These are phyloP conservation scores for Fonsecaea multimorphosa DNA, from an alignment of 2,329 filamentous ascomycete genomes.

Conservation along the genomic window DNA sequence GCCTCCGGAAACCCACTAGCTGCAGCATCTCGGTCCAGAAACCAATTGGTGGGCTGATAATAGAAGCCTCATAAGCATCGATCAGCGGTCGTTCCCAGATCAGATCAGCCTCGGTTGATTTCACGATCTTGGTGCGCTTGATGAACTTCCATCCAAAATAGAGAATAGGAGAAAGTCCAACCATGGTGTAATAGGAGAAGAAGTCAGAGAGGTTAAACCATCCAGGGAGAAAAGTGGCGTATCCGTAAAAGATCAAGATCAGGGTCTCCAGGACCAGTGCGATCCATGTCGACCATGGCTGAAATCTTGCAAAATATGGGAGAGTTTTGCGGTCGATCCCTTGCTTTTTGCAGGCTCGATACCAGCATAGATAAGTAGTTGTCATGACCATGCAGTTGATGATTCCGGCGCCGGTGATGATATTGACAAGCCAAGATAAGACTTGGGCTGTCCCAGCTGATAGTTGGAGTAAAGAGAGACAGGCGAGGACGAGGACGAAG, in stretches of 20 bases:
- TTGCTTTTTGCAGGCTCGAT: too few relatives aligned
- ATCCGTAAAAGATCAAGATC: constrained; percentile 53
- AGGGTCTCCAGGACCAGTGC: constrained; percentile 33
- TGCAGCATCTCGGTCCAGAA: constrained; percentile 64
- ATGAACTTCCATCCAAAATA: constrained; percentile 68
- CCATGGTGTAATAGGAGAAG: constrained; percentile 63
- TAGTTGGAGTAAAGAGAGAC: too few relatives aligned
- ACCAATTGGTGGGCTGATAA: constrained; percentile 55
- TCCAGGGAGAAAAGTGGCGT: constrained; percentile 55
- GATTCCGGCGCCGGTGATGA: too few relatives aligned
- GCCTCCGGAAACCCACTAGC: not conserved
- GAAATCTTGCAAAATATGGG: too few relatives aligned
- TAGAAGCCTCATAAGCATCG: constrained; percentile 63
- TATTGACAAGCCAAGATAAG: too few relatives aligned
- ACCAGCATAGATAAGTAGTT: too few relatives aligned
- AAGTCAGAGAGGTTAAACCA: constrained; percentile 52
- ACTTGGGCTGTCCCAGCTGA: too few relatives aligned
- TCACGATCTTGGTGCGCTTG: constrained; percentile 63
- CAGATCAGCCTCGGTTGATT: constrained; percentile 63
- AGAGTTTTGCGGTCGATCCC: too few relatives aligned
- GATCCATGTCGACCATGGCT: too few relatives aligned
- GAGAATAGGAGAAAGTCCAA: constrained; percentile 60
- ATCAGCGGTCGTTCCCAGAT: constrained; percentile 66
- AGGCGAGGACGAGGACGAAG: too few relatives aligned
- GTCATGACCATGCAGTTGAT: too few relatives aligned